Conservation (phyloP, 192 early-diverging fungal genomes). For the Kappamyces sp. region DNA sequence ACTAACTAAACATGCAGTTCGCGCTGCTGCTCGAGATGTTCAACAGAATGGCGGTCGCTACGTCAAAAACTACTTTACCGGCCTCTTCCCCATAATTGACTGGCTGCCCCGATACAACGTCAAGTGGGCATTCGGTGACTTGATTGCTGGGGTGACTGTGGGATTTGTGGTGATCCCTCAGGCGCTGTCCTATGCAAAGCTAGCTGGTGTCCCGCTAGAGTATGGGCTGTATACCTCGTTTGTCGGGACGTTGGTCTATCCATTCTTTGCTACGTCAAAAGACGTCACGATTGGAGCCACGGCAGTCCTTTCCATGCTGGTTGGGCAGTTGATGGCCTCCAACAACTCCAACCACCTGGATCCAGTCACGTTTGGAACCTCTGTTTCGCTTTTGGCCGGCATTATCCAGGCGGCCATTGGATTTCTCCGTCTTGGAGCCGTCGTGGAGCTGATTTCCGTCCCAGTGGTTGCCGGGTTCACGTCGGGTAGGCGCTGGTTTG, state of each 20-base stretch:
- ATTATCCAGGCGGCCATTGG: slow-evolving; percentile 65
- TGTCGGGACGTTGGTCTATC: slow-evolving; percentile 62
- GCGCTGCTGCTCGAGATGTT: no score
- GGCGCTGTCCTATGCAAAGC: slow-evolving; percentile 63
- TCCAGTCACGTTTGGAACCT: slow-evolving; percentile 46
- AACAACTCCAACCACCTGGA: slow-evolving; percentile 19
- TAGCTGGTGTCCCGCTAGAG: slow-evolving; percentile 63
- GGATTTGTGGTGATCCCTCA: slow-evolving; percentile 71
- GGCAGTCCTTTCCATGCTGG: slow-evolving; percentile 70
- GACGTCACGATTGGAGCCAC: slow-evolving; percentile 67
- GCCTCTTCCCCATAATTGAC: slow-evolving; percentile 36
- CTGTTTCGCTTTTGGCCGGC: slow-evolving; percentile 68
- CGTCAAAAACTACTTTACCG: no score
- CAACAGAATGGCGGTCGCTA: no score
- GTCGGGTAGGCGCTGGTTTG: slow-evolving; percentile 32
- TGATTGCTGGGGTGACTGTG: slow-evolving; percentile 68
- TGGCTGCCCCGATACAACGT: slow-evolving; percentile 56
- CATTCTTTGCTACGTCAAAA: slow-evolving; percentile 67
- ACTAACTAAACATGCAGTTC: no score
- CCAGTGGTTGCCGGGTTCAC: slow-evolving; percentile 85
- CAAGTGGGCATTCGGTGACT: slow-evolving; percentile 61
- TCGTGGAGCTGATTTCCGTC: slow-evolving; percentile 81
- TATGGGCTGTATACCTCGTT: slow-evolving; percentile 74
- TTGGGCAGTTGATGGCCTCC: slow-evolving; percentile 57
- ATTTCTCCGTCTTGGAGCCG: slow-evolving; percentile 71